Base-by-base conservation (phyloP, 495 filamentous ascomycete species). In the Chaetomium tenue region DNA sequence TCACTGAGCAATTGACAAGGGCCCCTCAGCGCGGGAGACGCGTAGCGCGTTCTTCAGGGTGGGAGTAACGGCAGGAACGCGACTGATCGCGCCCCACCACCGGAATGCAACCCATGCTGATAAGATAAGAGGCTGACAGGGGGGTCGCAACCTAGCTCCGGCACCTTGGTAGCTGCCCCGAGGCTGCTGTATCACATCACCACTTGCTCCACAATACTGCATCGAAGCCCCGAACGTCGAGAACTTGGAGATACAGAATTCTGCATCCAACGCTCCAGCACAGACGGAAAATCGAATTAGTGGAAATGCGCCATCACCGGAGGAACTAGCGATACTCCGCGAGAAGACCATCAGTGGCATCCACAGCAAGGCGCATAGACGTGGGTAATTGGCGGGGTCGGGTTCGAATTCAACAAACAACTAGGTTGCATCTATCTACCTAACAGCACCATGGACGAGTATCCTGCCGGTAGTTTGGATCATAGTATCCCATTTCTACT, bases 401-500 rank as follows among this genome's bases (percentile, higher is more conserved):
- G 51, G 42, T n/a, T 47, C 6, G 26, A 30, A 23, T 47, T 60
- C 26, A 26, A 50, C 20, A 53, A 13, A 6, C 13, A 52, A 22
- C 22, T 8, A n/a, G 28, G 18, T 30, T 30, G 28, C 3, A 30
- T 30, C 28, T 30, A 50, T 12, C 25, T 5, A 30, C 26, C 13
- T 8, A 58, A n/a, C 46, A 42, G 3, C 55, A 37, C 46, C 37
- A 97, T 97, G 92, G 91, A 97, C 79, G 91, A 86, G 65, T 96
- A 94, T 77, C 91, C 92, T 46, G 73, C 81, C 67, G 86, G 88
- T 71, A 93, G 91, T 77, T 79, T 93, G 77, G 83, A 86, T 75
- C 91, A 92, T 76, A 91, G 91, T 72, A 79, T 91, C 63, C 92
- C 92, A 18, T 83, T 94, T 42, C 77, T 97, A 63, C 75, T 95